phyloP scores from a whole-genome alignment of 768 basidiomycete species.

The Trametopsis cervina region DNA sequence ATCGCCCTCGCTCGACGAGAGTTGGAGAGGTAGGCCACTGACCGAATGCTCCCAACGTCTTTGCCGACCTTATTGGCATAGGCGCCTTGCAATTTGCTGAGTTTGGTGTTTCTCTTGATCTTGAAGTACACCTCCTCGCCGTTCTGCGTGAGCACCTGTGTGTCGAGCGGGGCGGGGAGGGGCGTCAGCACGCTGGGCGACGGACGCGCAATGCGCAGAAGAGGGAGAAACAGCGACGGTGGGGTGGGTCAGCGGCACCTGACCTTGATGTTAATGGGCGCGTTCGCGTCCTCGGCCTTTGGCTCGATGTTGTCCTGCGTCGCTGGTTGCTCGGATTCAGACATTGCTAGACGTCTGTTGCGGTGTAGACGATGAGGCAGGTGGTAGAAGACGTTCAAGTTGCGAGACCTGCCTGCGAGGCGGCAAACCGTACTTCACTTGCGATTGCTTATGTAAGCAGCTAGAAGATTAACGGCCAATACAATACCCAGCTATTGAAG shows the following conservation, averaged over 20 bases:
- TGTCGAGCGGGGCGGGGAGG: slow-evolving; percentile 1
- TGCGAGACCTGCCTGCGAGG: background rate
- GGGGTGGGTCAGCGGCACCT: slow-evolving; percentile 11
- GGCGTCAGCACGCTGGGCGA: background rate
- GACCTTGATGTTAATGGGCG: slow-evolving; percentile 79
- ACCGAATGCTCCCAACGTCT: slow-evolving; percentile 85
- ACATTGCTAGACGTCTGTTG: slow-evolving; percentile 32
- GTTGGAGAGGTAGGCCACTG: slow-evolving; percentile 24
- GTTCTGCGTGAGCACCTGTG: slow-evolving; percentile 62
- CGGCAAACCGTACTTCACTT: slow-evolving; percentile 2
- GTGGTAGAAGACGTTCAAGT: background rate
- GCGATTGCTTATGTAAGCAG: slow-evolving; percentile 10
- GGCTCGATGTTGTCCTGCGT: slow-evolving; percentile 32
- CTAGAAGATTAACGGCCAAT: too few species aligned
- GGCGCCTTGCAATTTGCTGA: slow-evolving; percentile 88
- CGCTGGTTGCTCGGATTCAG: slow-evolving; percentile 38
- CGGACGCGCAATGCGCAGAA: slow-evolving; percentile 1
- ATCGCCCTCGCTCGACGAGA: background rate
- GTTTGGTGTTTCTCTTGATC: slow-evolving; percentile 88
- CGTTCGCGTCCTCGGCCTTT: slow-evolving; percentile 52
- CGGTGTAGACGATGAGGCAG: background rate
- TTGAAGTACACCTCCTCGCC: slow-evolving; percentile 96
- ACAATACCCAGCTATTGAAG: too few species aligned
- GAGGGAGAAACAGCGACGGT: background rate
- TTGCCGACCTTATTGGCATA: slow-evolving; percentile 92